These are phyloP conservation scores for Parathielavia hyrcaniae DNA, from an alignment of 495 filamentous ascomycete genomes.

Conservation along the genomic window DNA sequence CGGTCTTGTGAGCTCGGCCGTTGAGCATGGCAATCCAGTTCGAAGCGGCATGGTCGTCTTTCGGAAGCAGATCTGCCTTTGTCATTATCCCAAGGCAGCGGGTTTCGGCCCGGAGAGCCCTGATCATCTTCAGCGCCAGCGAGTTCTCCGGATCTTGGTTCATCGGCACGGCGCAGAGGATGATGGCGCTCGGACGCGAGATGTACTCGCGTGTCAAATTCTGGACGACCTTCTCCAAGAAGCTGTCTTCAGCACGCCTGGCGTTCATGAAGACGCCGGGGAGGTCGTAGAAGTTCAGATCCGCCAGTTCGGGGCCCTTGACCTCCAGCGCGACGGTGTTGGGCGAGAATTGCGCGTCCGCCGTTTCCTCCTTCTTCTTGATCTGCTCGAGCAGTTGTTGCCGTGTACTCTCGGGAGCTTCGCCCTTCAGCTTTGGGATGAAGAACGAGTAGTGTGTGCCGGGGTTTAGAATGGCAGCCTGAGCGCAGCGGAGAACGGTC, in stretches of 20 bases:
- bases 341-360: conserved; percentile 63
- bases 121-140: conserved; percentile 58
- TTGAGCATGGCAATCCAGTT: conserved; percentile 57
- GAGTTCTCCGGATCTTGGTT: conserved; percentile 66
- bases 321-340: conserved; percentile 73
- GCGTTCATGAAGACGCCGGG: conserved; percentile 69
- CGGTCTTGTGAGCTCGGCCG: conserved; percentile 49
- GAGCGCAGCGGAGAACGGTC: conserved; percentile 58
- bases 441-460: conserved; percentile 39
- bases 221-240: conserved; percentile 60
- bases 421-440: conserved; percentile 38
- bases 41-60: conserved; percentile 33
- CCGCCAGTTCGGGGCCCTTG: conserved; percentile 58
- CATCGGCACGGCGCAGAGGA: conserved; percentile 70
- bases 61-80: conserved; percentile 64
- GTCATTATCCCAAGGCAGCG: conserved; percentile 74
- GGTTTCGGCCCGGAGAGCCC: conserved; percentile 48
- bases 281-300: conserved; percentile 72
- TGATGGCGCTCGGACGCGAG: conserved; percentile 55
- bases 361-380: conserved; percentile 27
- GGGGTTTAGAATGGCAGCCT: conserved; percentile 66
- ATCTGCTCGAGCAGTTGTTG: conserved; percentile 26
- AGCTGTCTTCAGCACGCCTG: conserved; percentile 53
- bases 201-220: conserved; percentile 66
- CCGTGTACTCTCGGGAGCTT: conserved; percentile 30